phyloP scores from a whole-genome alignment of 2,329 filamentous ascomycete species.

The Pseudogymnoascus verrucosus region DNA sequence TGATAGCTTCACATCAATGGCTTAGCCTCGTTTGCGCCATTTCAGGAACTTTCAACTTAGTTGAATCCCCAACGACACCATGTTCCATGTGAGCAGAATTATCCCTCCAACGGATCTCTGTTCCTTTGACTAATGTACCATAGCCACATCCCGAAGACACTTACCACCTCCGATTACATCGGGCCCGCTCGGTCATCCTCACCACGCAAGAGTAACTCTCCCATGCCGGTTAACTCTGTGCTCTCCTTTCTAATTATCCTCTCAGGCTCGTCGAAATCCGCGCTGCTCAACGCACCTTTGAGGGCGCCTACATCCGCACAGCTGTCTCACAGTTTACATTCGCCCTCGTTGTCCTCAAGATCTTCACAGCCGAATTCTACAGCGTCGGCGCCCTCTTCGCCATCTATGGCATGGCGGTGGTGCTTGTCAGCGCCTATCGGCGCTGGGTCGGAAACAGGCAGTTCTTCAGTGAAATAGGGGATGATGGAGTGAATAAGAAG shows the following conservation, averaged over 20 bases:
- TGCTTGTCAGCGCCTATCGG: slow-evolving; percentile 76
- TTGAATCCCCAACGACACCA: background rate
- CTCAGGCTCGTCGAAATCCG: slow-evolving; percentile 78
- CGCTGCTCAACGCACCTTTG: slow-evolving; percentile 91
- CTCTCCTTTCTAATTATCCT: background rate
- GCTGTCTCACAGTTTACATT: slow-evolving; percentile 94
- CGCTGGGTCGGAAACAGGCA: slow-evolving; percentile 88
- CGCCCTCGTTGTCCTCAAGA: slow-evolving; percentile 86
- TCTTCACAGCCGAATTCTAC: slow-evolving; percentile 96
- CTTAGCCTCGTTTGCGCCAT: background rate
- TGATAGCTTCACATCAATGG: slow-evolving; percentile 2
- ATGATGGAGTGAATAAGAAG: slow-evolving; percentile 36
- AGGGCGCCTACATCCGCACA: slow-evolving; percentile 93
- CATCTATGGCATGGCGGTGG: slow-evolving; percentile 76
- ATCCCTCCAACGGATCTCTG: background rate
- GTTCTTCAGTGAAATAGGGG: slow-evolving; percentile 60
- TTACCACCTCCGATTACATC: slow-evolving; percentile 73
- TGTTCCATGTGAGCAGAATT: slow-evolving; percentile 1
- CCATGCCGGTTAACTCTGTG: background rate
- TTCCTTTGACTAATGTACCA: slow-evolving; percentile 14
- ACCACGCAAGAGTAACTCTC: slow-evolving; percentile 56
- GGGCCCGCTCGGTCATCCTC: slow-evolving; percentile 74
- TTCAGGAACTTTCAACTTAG: background rate
- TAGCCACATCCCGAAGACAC: slow-evolving; percentile 62
- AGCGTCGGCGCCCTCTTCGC: slow-evolving; percentile 93